Conservation (phyloP, 1,284 basidiomycete genomes). For the Puccinia brachypodii region DNA sequence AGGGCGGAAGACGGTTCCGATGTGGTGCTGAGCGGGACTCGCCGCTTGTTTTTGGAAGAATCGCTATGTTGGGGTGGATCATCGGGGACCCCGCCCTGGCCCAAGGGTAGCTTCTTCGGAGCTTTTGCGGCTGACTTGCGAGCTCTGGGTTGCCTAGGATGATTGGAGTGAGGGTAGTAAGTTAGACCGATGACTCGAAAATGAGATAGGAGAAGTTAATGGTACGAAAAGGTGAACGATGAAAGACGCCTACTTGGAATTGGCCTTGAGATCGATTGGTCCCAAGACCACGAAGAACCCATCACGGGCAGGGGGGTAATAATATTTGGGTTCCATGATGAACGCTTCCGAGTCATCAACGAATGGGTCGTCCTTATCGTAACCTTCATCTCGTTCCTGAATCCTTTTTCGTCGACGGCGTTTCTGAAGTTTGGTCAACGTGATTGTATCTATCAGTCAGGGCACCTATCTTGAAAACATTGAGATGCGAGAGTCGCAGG, state of each 20-base stretch:
- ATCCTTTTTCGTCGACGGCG: conserved; percentile 58
- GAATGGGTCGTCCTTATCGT: conserved; percentile 88
- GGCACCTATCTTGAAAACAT: not conserved
- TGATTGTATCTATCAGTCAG: not conserved
- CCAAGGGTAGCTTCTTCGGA: conserved; percentile 7
- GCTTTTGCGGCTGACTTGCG: conserved; percentile 27
- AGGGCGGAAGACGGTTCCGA: not conserved
- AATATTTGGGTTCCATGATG: conserved; percentile 83
- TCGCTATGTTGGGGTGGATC: not conserved
- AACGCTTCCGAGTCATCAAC: conserved; percentile 95
- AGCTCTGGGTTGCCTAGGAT: conserved; percentile 22
- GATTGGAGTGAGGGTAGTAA: not conserved
- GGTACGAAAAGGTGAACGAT: not conserved
- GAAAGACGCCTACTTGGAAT: conserved; percentile 11
- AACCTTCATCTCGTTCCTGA: conserved; percentile 60
- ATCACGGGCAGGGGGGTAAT: conserved; percentile 88
- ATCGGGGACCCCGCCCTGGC: not conserved
- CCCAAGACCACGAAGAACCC: conserved; percentile 76
- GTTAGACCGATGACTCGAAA: not conserved
- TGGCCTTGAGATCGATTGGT: conserved; percentile 52
- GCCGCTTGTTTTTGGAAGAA: not conserved
- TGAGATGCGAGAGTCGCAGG: not conserved
- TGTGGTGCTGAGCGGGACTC: not conserved
- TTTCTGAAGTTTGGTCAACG: conserved; percentile 26
- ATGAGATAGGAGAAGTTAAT: not conserved